Evolutionary conservation across 164 flowering plant species (phyloP), one percentile per base, ranked within the genome.

Genomic region (Euptelea pleiosperma): DNA sequence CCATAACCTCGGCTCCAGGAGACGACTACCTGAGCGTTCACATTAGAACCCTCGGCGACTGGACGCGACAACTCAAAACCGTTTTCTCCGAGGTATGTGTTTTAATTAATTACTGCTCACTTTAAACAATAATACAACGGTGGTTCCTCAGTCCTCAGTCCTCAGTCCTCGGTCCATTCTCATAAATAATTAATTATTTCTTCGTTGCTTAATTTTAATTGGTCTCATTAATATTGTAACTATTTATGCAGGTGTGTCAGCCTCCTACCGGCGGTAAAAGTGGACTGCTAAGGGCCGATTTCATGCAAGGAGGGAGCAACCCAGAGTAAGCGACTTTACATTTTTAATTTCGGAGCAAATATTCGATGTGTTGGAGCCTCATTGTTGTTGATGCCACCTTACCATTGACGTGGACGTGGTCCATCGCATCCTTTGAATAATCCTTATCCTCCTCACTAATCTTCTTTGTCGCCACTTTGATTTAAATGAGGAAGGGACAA

Each of bases 201-300:
- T 2, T 36, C 1, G 21, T 40, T 33, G 31, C 1, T 28, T 40
- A 37, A 37, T 37, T 37, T 37, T 37, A 37, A 37, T 7, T 37
- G 41, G 14, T 37, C 14, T 8, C 41, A 7, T 37, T 37, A 14
- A 37, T n/a, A n/a, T n/a, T n/a, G n/a, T n/a, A n/a, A n/a, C n/a
- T n/a, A n/a, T n/a, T n/a, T n/a, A 52, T 37, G 8, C 33, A 82
- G 84, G 80, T 76, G 3, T 82, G 90, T 58, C 81, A 75, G 52
- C 82, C 82, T 42, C 73, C 87, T 5, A 40, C 80, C 2, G 78
- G 57, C 6, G 89, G 80, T 18, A 79, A 79, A 49, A 84, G 86
- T 16, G 90, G 90, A 21, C 62, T 84, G 12, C 80, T 84, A 2
- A 66, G 86, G 58, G 91, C 85, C 4, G 84, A 79, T 52, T 44